Conservation (phyloP, 176 grass and related monocot genomes). For the Oryza rufipogon region DNA sequence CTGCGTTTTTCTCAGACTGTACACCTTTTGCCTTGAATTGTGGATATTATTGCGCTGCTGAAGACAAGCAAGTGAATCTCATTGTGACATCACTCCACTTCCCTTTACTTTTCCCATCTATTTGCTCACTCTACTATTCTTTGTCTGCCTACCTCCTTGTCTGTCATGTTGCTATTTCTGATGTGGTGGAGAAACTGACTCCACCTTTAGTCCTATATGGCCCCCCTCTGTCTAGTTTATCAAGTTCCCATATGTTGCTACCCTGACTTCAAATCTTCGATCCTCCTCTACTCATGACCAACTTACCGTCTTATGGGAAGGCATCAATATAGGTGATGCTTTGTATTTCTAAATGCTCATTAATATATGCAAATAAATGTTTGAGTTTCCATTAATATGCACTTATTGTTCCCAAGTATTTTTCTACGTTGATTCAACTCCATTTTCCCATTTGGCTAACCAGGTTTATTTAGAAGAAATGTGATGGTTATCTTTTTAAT, state of each 20-base stretch:
- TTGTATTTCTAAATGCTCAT: no score
- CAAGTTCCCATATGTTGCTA: no score
- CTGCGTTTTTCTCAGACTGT: background rate
- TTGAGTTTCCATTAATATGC: no score
- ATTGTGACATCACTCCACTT: background rate
- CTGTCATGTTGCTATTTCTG: background rate
- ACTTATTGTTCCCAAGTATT: no score
- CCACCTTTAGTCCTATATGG: no score
- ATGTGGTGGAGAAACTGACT: background rate
- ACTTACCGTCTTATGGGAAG: no score
- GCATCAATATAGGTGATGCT: no score
- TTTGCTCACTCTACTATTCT: background rate
- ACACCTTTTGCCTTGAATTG: background rate
- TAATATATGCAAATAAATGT: no score
- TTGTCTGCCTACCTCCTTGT: background rate
- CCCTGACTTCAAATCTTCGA: no score
- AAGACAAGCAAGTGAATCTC: background rate
- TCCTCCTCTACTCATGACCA: no score
- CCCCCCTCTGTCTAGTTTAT: no score
- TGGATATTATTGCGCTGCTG: background rate
- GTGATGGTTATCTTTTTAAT: background rate
- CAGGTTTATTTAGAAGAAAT: no score
- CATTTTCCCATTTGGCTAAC: background rate
- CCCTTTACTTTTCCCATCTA: background rate
- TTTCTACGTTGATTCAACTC: background rate